Evolutionary conservation across 2,329 filamentous ascomycete species (phyloP), one percentile per base, ranked within the genome.

Genomic region (Alternaria sp.): DNA sequence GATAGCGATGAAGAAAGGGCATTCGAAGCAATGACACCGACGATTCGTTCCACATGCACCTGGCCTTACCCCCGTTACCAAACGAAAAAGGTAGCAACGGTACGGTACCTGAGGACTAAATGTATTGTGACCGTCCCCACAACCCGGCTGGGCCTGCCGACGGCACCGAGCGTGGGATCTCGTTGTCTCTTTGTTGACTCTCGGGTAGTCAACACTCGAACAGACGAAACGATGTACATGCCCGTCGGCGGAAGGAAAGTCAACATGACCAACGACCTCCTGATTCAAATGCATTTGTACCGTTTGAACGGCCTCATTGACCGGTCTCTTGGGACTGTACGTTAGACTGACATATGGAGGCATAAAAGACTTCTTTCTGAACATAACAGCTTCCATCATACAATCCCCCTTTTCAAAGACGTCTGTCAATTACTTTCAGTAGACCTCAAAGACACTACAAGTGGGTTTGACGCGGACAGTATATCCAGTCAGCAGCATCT

Each of bases 181-280:
- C 9, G 10, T 14, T 21, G 23, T 57, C 30, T 58, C 44, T 57
- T 58, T 60, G 44, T 55, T 57, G 50, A 28, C 50, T 44, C 23
- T 63, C 60, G 55, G 61, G 26, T 58, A 33, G 47, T 57, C 33
- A 37, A 55, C 30, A 49, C 33, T 58, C 21, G 55, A 56, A 18
- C 60, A 41, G 41, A 60, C 55, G 53, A 59, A 25, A 44, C 50
- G 18, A 63, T 18, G 43, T 55, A 46, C 49, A 43, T 61, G n/a
- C 55, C 51, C 67, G 65, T 53, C 49, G 59, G 65, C 59, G 64
- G 60, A 66, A 65, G 55, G 65, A 47, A 60, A 63, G 49, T 37
- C 55, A 43, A 58, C 65, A 68, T 66, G 58, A 10, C 58, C 51
- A 51, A 51, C 30, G 44, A 58, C 21, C 5, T 37, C 55, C n/a